Evolutionary conservation across 2,329 filamentous ascomycete species (phyloP).

Genomic region (Anthostomella pinea): DNA sequence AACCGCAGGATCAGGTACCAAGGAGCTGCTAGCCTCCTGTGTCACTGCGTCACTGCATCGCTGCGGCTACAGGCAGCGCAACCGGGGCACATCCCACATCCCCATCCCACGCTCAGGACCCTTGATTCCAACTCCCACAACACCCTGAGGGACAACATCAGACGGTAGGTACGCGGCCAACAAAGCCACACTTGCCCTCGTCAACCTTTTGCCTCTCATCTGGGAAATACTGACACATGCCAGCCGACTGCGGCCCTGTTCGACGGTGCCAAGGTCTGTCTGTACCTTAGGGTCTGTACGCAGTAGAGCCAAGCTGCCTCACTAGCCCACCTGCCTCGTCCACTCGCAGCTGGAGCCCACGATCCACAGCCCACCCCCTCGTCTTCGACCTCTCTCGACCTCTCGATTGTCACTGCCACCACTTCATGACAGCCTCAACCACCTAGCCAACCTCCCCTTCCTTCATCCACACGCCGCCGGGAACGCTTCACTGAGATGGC

Average conservation of each 20-base stretch:
- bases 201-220: neutral
- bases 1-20: too few relatives aligned
- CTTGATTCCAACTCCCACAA: too few relatives aligned
- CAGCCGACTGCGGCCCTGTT: neutral
- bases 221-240: too few relatives aligned
- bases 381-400: slow-evolving; percentile 6
- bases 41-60: neutral
- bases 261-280: slow-evolving; percentile 2
- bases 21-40: neutral
- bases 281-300: too few relatives aligned
- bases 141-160: neutral
- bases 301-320: slow-evolving; percentile 1
- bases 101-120: too few relatives aligned
- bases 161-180: neutral
- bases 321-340: slow-evolving; percentile 1
- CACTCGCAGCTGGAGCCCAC: too few relatives aligned
- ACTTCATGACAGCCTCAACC: slow-evolving; percentile 19
- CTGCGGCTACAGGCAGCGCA: too few relatives aligned
- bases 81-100: too few relatives aligned
- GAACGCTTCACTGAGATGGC: slow-evolving; percentile 39
- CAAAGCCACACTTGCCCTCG: neutral
- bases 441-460: slow-evolving; percentile 19
- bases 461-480: slow-evolving; percentile 9
- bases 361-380: slow-evolving; percentile 2
- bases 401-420: slow-evolving; percentile 20